Evolutionary conservation across 129 eudicot species (phyloP), one percentile per base, ranked within the genome.

Genomic region (Tagetes patula): DNA sequence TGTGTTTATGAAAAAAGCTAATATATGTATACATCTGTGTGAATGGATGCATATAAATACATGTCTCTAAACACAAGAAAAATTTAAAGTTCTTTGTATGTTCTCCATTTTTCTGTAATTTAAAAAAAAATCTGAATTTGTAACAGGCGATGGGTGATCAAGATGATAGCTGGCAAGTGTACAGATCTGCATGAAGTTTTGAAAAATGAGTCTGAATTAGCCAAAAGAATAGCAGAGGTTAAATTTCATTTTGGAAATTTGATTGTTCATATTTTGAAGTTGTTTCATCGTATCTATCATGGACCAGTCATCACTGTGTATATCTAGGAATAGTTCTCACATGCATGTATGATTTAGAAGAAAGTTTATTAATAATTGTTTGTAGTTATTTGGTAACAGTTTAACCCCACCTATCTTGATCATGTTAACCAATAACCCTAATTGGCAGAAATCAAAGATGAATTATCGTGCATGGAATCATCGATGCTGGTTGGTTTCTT

Each of bases 401-500:
- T 20, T 20, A 20, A 20, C 27, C 27, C 40, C 34, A 49, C 46
- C 1, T 65, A 14, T 1, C 37, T 65, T 80, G n/a, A 59, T 42
- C 73, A 38, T 46, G 75, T 43, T 74, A 53, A 76, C 50, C 50
- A 72, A 37, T 74, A 53, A 76, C 50, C 50, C 56, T 75, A 65
- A 61, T 53, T 65, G 3, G 74, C 90, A 92, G 98, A 89, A 84
- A 37, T 87, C 91, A 38, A 92, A 92, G 83, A 92, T 92, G 96
- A 92, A 92, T 61, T 92, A 92, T 65, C 95, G 96, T 80, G 98
- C 98, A 43, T 92, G 98, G 98, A 83, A 85, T 79, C 96, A 92
- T 72, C 91, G 95, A 39, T 83, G 89, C 75, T 89, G 98, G 98
- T 80, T 89, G 50, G 94, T 85, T 74, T 70, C 95, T 68, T 89